These are phyloP conservation scores for Clavispora carvajalis DNA, from an alignment of 805 yeast species.

Conservation along the genomic window DNA sequence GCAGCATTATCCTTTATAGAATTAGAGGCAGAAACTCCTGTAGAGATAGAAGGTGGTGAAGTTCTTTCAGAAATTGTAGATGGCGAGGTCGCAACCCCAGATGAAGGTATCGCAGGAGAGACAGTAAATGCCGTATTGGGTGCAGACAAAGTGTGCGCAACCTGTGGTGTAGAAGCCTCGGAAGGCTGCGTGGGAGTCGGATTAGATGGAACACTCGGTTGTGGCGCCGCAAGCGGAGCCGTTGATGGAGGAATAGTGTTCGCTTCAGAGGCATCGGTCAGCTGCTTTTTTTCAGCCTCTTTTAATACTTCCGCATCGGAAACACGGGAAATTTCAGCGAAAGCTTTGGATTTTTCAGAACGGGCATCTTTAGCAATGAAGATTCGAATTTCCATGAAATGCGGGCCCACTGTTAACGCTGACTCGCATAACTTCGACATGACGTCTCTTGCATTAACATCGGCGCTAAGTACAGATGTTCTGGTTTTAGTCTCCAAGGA, in stretches of 20 bases:
- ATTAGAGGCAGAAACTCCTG: no score
- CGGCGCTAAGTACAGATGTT: slow-evolving; percentile 32
- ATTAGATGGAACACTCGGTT: no score
- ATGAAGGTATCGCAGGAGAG: no score
- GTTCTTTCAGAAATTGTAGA: no score
- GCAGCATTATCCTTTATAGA: no score
- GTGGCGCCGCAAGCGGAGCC: no score
- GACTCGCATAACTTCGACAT: slow-evolving; percentile 88
- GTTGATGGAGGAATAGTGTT: neutral
- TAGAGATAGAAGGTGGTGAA: no score
- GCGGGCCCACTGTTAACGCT: slow-evolving; percentile 73
- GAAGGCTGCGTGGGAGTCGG: no score
- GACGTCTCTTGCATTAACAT: slow-evolving; percentile 64
- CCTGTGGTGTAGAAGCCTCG: no score
- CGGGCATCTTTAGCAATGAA: slow-evolving; percentile 84
- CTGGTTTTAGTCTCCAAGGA: slow-evolving; percentile 18
- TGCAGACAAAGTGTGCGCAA: no score
- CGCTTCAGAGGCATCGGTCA: neutral
- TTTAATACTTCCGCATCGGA: neutral
- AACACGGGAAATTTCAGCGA: slow-evolving; percentile 15
- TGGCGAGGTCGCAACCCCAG: no score
- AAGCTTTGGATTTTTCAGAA: slow-evolving; percentile 43
- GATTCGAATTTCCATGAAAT: slow-evolving; percentile 66
- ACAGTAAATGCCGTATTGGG: no score
- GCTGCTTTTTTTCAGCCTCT: neutral